phyloP scores from a whole-genome alignment of 2,329 filamentous ascomycete genomes.

The Didymella segeticola region DNA sequence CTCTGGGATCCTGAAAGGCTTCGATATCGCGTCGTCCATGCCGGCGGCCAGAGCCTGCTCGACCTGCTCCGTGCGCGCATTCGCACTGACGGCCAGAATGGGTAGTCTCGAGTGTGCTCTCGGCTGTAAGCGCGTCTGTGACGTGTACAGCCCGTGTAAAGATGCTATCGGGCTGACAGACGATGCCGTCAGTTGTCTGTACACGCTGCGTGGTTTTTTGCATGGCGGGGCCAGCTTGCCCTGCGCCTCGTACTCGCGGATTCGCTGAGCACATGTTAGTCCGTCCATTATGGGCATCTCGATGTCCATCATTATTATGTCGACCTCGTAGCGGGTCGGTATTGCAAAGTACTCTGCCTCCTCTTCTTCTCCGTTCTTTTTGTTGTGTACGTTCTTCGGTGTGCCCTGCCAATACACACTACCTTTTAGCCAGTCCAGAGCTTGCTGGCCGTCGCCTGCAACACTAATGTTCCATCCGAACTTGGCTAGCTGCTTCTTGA shows the following conservation, averaged over 20 bases:
- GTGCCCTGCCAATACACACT: slow-evolving; percentile 36
- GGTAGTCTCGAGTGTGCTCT: slow-evolving; percentile 25
- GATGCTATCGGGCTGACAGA: slow-evolving; percentile 2
- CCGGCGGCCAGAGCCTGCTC: slow-evolving; percentile 37
- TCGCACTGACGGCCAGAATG: slow-evolving; percentile 45
- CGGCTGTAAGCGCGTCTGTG: background rate
- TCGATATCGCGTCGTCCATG: slow-evolving; percentile 42
- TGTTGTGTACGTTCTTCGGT: background rate
- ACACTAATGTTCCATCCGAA: slow-evolving; percentile 46
- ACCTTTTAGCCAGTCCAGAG: slow-evolving; percentile 43
- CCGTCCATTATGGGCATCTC: slow-evolving; percentile 48
- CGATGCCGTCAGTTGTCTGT: slow-evolving; percentile 1
- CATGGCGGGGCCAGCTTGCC: slow-evolving; percentile 24
- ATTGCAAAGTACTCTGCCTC: background rate
- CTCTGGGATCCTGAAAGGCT: slow-evolving; percentile 35
- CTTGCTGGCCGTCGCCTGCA: slow-evolving; percentile 49
- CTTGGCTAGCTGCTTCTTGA: slow-evolving; percentile 48
- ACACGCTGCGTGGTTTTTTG: background rate
- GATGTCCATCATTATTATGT: slow-evolving; percentile 43
- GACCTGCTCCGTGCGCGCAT: slow-evolving; percentile 45
- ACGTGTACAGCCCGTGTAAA: background rate
- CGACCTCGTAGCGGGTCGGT: slow-evolving; percentile 19
- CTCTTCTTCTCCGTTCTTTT: background rate
- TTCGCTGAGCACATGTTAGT: slow-evolving; percentile 36
- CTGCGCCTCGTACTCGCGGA: slow-evolving; percentile 36